phyloP scores from a whole-genome alignment of 176 grass and related monocot genomes.

The Hsuehochloa calcarea region DNA sequence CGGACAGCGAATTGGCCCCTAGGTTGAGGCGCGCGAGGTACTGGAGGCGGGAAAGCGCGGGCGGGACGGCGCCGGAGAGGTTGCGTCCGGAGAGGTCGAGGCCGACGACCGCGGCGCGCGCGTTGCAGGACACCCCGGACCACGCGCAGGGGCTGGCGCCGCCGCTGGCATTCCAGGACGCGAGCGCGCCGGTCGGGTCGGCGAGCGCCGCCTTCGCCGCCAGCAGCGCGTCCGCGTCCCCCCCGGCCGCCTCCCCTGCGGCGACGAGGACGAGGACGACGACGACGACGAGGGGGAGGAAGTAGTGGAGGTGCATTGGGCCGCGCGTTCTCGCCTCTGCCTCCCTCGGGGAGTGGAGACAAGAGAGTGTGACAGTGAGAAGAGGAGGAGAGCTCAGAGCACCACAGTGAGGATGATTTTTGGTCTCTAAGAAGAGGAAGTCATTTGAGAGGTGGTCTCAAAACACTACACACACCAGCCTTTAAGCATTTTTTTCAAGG shows the following conservation, averaged over 20 bases:
- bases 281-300: slow-evolving; percentile 12
- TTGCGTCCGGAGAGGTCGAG: slow-evolving; percentile 77
- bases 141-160: slow-evolving; percentile 32
- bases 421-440: too few species aligned
- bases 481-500: too few species aligned
- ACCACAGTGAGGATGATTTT: too few species aligned
- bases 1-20: slow-evolving; percentile 49
- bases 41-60: slow-evolving; percentile 22
- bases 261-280: slow-evolving; percentile 11
- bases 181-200: slow-evolving; percentile 50
- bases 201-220: slow-evolving; percentile 54
- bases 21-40: slow-evolving; percentile 48
- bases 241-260: neutral
- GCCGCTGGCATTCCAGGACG: slow-evolving; percentile 43
- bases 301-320: slow-evolving; percentile 14
- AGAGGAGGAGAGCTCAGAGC: neutral
- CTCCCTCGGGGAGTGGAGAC: slow-evolving; percentile 32
- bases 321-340: neutral
- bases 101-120: slow-evolving; percentile 37
- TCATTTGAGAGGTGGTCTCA: too few species aligned
- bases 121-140: slow-evolving; percentile 59
- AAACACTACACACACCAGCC: too few species aligned
- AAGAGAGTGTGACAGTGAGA: slow-evolving; percentile 4
- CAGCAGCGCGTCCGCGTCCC: slow-evolving; percentile 57
- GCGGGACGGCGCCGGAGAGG: slow-evolving; percentile 56